phyloP scores from a whole-genome alignment of 345 rosid species.

The Physaria fendleri region DNA sequence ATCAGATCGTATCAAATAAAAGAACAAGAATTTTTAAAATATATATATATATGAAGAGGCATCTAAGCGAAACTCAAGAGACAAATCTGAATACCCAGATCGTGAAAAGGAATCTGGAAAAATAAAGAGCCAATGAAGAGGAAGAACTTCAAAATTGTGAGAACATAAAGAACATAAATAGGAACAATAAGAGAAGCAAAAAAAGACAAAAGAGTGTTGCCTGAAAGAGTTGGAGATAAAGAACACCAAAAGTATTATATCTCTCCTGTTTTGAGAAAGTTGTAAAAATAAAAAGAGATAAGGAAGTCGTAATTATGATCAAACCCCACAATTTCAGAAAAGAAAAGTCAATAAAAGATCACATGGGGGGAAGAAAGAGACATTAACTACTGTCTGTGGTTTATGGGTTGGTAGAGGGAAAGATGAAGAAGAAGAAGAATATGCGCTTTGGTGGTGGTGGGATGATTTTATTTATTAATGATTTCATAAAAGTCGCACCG shows the following conservation, averaged over 20 bases:
- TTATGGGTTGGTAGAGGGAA: conserved; percentile 3
- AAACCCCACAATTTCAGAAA: not conserved
- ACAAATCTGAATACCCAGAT: not conserved
- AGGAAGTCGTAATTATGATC: not conserved
- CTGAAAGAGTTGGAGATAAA: conserved; percentile 15
- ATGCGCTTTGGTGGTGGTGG: conserved; percentile 17
- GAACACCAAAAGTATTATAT: conserved; percentile 8
- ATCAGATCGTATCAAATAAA: not conserved
- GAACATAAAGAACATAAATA: not conserved
- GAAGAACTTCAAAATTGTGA: not conserved
- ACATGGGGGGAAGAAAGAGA: conserved; percentile 20
- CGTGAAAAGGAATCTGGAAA: not conserved
- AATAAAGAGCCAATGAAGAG: not conserved
- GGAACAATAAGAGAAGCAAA: not conserved
- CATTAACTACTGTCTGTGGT: conserved; percentile 4
- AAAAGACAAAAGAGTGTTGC: conserved; percentile 3
- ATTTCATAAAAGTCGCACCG: conserved; percentile 18
- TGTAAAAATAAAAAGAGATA: not conserved
- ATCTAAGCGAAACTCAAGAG: not conserved
- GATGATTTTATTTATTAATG: conserved; percentile 11
- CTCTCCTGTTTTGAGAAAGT: not conserved
- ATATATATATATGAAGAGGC: not conserved
- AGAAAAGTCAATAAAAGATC: conserved; percentile 23
- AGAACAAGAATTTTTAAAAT: not conserved
- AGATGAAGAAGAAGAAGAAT: not conserved